phyloP scores from a whole-genome alignment of 148 eudicot species.

The Camellia lanceoleosa region DNA sequence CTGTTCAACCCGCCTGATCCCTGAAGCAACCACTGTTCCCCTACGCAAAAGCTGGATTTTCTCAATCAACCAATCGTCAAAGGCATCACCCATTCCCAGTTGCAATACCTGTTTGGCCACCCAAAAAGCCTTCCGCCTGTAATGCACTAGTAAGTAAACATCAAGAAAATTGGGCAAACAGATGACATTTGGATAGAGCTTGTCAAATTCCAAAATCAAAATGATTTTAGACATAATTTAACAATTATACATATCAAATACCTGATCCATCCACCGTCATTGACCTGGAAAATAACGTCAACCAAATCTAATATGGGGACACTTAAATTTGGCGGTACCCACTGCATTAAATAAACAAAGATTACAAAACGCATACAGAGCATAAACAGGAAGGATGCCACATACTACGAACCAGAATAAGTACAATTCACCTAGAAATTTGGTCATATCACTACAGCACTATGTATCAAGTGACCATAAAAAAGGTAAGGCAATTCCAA shows the following conservation, averaged over 20 bases:
- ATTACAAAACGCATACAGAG: constrained; percentile 8
- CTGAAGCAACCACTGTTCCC: constrained; percentile 89
- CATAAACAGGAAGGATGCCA: constrained; percentile 3
- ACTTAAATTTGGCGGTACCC: constrained; percentile 90
- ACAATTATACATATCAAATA: constrained; percentile 21
- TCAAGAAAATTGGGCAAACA: constrained; percentile 6
- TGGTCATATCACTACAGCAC: not conserved
- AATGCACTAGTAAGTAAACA: constrained; percentile 17
- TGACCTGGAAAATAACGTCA: constrained; percentile 94
- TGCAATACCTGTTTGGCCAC: constrained; percentile 94
- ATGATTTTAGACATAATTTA: not conserved
- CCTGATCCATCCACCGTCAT: constrained; percentile 99
- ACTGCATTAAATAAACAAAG: constrained; percentile 46
- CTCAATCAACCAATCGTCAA: constrained; percentile 98
- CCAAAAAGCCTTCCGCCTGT: constrained; percentile 95
- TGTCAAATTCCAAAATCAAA: not conserved
- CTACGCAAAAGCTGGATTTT: constrained; percentile 83
- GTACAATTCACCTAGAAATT: not conserved
- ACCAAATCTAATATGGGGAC: constrained; percentile 90
- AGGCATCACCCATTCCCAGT: constrained; percentile 98
- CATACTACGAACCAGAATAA: not conserved
- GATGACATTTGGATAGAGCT: not conserved
- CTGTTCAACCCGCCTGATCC: constrained; percentile 84
- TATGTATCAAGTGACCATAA: not conserved
- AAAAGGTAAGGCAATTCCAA: not conserved